phyloP scores from a whole-genome alignment of 139 green algal genomes.

The Ettlia oleoabundans region DNA sequence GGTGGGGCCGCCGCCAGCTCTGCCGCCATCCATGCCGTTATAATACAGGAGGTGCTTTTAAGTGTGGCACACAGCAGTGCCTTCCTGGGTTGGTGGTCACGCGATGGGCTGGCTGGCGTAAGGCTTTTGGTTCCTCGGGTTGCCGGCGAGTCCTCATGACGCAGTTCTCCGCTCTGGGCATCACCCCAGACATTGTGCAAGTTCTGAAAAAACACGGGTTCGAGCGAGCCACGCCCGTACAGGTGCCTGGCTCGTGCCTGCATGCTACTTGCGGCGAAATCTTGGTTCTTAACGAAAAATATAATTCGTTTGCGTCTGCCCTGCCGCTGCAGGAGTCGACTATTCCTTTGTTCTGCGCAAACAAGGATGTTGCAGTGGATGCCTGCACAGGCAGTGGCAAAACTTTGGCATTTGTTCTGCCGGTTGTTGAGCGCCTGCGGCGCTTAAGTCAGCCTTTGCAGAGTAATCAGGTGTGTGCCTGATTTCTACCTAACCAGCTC shows the following conservation, averaged over 20 bases:
- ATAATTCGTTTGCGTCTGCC: too few species aligned
- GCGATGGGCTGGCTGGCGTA: too few species aligned
- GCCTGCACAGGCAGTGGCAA: constrained; percentile 97
- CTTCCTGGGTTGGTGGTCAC: too few species aligned
- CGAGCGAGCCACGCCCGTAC: not conserved
- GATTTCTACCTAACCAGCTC: too few species aligned
- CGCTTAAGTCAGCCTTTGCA: constrained; percentile 69
- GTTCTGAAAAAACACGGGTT: not conserved
- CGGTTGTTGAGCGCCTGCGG: constrained; percentile 88
- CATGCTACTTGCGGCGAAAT: not conserved
- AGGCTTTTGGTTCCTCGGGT: too few species aligned
- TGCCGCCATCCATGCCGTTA: too few species aligned
- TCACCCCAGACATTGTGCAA: too few species aligned
- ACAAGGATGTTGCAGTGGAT: constrained; percentile 98
- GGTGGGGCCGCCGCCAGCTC: too few species aligned
- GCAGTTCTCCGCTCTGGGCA: too few species aligned
- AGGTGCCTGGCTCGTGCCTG: not conserved
- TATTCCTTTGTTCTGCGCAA: constrained; percentile 89
- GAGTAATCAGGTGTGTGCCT: constrained; percentile 85
- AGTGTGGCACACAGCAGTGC: too few species aligned
- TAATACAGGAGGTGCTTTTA: too few species aligned
- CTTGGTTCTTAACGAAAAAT: not conserved
- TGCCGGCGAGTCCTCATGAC: too few species aligned
- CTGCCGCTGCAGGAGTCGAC: constrained; percentile 82
- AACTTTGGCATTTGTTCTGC: constrained; percentile 97